phyloP scores from a whole-genome alignment of 306 rosid genomes.

The Trifolium repens region DNA sequence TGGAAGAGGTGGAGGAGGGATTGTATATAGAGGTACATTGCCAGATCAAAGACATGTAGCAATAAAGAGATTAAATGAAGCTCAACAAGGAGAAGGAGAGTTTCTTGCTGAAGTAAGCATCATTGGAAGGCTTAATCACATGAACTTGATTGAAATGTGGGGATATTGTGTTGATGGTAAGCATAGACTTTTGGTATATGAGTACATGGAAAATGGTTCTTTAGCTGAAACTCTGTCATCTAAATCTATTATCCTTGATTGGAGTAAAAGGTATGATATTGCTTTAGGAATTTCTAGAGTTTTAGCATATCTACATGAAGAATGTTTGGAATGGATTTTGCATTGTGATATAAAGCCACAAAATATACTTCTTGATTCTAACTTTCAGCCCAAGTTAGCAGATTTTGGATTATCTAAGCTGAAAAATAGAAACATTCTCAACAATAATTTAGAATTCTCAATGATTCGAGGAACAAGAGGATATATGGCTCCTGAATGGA shows the following conservation, averaged over 20 bases:
- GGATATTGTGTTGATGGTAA: constrained; percentile 41
- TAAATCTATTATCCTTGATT: constrained; percentile 13
- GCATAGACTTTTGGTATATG: constrained; percentile 27
- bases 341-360: constrained; percentile 53
- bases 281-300: constrained; percentile 54
- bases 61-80: constrained; percentile 32
- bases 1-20: constrained; percentile 40
- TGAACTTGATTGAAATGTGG: constrained; percentile 46
- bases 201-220: constrained; percentile 42
- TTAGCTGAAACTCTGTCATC: constrained; percentile 35
- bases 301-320: constrained; percentile 60
- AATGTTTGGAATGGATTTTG: constrained; percentile 65
- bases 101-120: constrained; percentile 38
- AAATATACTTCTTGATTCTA: constrained; percentile 32
- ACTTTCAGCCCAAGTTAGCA: constrained; percentile 42
- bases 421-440: constrained; percentile 34
- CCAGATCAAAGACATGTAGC: constrained; percentile 35
- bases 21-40: constrained; percentile 37
- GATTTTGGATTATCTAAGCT: constrained; percentile 45
- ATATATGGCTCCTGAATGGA: constrained; percentile 57
- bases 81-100: constrained; percentile 44
- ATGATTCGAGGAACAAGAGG: constrained; percentile 66
- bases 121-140: constrained; percentile 35
- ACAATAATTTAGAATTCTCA: constrained; percentile 45
- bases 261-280: constrained; percentile 34